These are phyloP conservation scores for Pleurotus tuoliensis DNA, from an alignment of 768 basidiomycete genomes.

Conservation along the genomic window DNA sequence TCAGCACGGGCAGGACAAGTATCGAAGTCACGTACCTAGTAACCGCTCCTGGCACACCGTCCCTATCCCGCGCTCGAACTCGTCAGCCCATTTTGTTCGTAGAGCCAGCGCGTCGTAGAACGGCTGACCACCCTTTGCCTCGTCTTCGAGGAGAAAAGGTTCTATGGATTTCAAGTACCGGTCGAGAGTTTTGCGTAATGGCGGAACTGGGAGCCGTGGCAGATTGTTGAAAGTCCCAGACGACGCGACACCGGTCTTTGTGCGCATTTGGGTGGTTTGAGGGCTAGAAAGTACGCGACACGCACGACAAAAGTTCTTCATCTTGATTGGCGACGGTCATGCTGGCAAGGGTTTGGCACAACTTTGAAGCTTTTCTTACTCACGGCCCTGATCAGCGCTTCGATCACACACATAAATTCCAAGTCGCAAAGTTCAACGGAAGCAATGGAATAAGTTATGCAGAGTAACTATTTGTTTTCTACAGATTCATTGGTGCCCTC, in stretches of 20 bases:
- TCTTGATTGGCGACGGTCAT: not conserved
- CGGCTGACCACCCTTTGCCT: slow-evolving; percentile 47
- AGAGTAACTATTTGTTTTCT: not conserved
- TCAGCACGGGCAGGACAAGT: slow-evolving; percentile 16
- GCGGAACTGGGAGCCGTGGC: slow-evolving; percentile 80
- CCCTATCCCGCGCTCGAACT: slow-evolving; percentile 73
- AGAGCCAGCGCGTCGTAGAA: slow-evolving; percentile 50
- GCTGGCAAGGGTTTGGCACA: not conserved
- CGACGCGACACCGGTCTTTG: slow-evolving; percentile 14
- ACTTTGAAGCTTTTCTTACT: not conserved
- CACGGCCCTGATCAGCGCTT: no score
- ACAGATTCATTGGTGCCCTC: not conserved
- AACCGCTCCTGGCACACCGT: slow-evolving; percentile 67
- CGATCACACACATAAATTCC: no score
- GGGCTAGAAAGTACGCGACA: not conserved
- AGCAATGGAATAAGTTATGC: not conserved
- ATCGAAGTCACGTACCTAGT: slow-evolving; percentile 41
- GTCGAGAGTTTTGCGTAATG: slow-evolving; percentile 69
- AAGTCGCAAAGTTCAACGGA: no score
- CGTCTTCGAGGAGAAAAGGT: slow-evolving; percentile 78
- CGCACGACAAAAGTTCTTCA: not conserved
- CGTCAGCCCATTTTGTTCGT: slow-evolving; percentile 56
- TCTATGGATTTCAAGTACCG: slow-evolving; percentile 75
- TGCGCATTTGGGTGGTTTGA: slow-evolving; percentile 14
- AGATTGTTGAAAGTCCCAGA: slow-evolving; percentile 29